Evolutionary conservation across 495 filamentous ascomycete species (phyloP).

Genomic region (Massariosphaeria phaeospora): DNA sequence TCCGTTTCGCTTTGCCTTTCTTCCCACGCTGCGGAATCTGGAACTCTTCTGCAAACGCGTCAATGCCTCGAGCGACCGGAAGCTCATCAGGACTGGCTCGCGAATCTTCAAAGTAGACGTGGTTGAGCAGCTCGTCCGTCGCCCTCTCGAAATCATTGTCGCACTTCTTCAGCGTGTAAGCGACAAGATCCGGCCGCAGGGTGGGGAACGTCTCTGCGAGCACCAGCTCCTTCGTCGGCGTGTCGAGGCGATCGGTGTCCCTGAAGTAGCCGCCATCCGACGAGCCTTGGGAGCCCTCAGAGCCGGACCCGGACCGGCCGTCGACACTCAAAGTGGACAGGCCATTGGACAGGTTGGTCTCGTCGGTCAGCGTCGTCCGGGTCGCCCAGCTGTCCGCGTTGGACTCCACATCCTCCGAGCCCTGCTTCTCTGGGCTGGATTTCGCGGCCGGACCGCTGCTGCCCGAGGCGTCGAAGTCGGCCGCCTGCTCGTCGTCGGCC

Average conservation of each 20-base stretch:
- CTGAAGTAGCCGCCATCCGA: slow-evolving; percentile 26
- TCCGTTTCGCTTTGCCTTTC: slow-evolving; percentile 47
- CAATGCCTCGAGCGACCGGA: slow-evolving; percentile 60
- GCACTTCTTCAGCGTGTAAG: slow-evolving; percentile 59
- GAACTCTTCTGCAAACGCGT: slow-evolving; percentile 62
- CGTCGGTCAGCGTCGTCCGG: slow-evolving; percentile 45
- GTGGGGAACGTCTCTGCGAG: slow-evolving; percentile 67
- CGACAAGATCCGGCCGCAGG: slow-evolving; percentile 58
- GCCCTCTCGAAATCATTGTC: slow-evolving; percentile 59
- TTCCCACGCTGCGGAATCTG: slow-evolving; percentile 41
- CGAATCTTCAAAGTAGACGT: slow-evolving; percentile 62
- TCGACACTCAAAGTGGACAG: slow-evolving; percentile 30
- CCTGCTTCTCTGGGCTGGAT: slow-evolving; percentile 31
- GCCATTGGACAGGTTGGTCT: slow-evolving; percentile 43
- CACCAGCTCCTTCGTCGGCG: slow-evolving; percentile 47
- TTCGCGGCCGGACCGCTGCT: slow-evolving; percentile 44
- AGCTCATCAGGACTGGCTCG: slow-evolving; percentile 42
- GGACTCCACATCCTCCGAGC: slow-evolving; percentile 2
- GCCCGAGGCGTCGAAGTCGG: slow-evolving; percentile 75
- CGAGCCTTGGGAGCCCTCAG: slow-evolving; percentile 14
- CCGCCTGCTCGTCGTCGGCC: slow-evolving; percentile 60
- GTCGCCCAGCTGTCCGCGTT: slow-evolving; percentile 10
- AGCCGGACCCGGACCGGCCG: background rate
- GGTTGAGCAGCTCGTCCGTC: slow-evolving; percentile 76
- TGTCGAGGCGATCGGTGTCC: slow-evolving; percentile 42